Conservation (phyloP, 2,329 filamentous ascomycete genomes). For the Paramyrothecium roridum region DNA sequence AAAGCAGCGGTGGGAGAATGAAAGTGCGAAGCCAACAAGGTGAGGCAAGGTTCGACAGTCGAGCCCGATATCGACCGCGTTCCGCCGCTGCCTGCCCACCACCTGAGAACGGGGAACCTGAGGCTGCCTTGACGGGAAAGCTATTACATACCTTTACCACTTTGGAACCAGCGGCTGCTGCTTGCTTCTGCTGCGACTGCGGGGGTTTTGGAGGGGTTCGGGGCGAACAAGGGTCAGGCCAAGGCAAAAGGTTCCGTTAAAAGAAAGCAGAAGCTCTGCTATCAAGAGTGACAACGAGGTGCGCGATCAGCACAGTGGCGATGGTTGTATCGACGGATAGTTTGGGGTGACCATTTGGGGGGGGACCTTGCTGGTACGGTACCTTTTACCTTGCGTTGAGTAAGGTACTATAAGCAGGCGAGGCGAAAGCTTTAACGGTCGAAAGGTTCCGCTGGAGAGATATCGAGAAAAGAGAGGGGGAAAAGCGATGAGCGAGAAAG, state of each 20-base stretch:
- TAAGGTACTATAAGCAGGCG: background rate
- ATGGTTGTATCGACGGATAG: background rate
- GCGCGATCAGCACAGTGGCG: background rate
- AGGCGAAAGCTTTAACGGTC: too few species aligned
- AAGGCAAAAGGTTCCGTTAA: too few species aligned
- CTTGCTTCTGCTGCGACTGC: background rate
- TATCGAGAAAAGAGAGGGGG: too few species aligned
- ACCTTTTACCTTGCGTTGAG: too few species aligned
- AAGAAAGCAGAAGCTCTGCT: background rate
- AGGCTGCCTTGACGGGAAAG: constrained; percentile 1
- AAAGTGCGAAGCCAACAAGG: constrained; percentile 10
- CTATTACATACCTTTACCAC: background rate
- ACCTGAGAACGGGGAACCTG: background rate
- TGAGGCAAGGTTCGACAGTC: background rate
- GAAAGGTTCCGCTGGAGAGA: too few species aligned
- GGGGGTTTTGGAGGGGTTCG: background rate
- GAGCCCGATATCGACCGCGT: background rate
- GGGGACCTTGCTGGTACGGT: background rate
- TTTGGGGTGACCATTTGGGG: background rate
- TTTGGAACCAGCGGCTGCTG: too few species aligned
- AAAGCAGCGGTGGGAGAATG: constrained; percentile 1
- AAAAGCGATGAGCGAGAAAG: too few species aligned
- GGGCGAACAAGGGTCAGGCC: too few species aligned
- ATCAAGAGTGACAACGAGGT: background rate
- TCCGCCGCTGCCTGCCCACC: background rate